Evolutionary conservation across 192 early-diverging fungal genomes (phyloP).

Genomic region (Endogone sp.): DNA sequence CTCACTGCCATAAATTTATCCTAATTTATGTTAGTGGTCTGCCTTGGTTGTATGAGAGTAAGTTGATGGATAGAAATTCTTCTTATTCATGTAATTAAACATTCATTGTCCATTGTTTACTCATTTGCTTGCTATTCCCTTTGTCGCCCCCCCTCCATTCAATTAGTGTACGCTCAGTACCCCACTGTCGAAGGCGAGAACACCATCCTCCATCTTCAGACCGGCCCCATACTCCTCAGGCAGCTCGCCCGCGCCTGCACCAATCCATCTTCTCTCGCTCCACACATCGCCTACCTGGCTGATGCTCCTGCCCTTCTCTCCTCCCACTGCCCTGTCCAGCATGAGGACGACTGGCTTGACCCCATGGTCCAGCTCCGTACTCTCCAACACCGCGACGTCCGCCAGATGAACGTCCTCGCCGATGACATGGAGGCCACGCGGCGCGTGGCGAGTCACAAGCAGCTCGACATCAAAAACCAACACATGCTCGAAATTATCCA

Average conservation of each 20-base stretch:
- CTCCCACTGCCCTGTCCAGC: constrained; percentile 15
- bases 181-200: constrained; percentile 71
- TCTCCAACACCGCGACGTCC: constrained; percentile 46
- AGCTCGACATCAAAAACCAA: constrained; percentile 26
- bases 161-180: neutral
- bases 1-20: too few species aligned
- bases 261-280: neutral
- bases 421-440: constrained; percentile 20
- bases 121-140: too few species aligned
- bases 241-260: neutral
- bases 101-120: too few species aligned
- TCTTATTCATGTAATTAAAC: too few species aligned
- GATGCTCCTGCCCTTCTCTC: constrained; percentile 1
- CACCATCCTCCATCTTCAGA: constrained; percentile 87
- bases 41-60: neutral
- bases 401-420: constrained; percentile 39
- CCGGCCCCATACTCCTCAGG: constrained; percentile 39
- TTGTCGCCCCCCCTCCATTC: neutral
- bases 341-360: constrained; percentile 34
- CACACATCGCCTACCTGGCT: neutral
- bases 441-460: constrained; percentile 9
- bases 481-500: constrained; percentile 45
- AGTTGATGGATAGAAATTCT: too few species aligned
- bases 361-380: constrained; percentile 34
- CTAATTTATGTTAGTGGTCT: neutral